Percentiles rank a stretch among this genome's conserved stretches.
phyloP scores from a whole-genome alignment of 2,329 filamentous ascomycete species.

The Penicillium sp. region DNA sequence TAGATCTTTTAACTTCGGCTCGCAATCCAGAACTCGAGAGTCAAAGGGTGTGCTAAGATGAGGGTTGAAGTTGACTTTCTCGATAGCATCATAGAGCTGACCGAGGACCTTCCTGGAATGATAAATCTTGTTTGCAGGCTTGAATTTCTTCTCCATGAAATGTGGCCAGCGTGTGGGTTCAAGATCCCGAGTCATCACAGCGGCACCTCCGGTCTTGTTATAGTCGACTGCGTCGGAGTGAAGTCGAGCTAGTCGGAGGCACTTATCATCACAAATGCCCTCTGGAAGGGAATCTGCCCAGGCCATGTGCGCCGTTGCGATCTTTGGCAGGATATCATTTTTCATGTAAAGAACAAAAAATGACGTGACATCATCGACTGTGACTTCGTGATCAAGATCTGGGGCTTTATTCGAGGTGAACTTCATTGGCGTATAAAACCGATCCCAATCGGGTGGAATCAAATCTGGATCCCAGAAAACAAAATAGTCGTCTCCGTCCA shows the following conservation, averaged over 20 bases:
- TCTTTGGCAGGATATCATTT: conserved; percentile 77
- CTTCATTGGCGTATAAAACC: conserved; percentile 79
- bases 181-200: conserved; percentile 66
- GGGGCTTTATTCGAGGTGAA: conserved; percentile 65
- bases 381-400: conserved; percentile 65
- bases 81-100: conserved; percentile 77
- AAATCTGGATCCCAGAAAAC: conserved; percentile 86
- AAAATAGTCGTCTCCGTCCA: conserved; percentile 95
- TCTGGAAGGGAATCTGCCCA: conserved; percentile 66
- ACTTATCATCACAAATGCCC: conserved; percentile 71
- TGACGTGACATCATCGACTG: conserved; percentile 71
- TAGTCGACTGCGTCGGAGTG: conserved; percentile 96
- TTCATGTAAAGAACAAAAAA: conserved; percentile 96
- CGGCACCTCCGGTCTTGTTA: conserved; percentile 83
- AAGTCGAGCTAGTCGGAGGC: conserved; percentile 74
- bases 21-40: conserved; percentile 66
- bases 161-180: conserved; percentile 74
- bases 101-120: conserved; percentile 74
- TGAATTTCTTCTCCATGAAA: conserved; percentile 76
- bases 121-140: conserved; percentile 59
- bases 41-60: conserved; percentile 78
- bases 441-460: conserved; percentile 61
- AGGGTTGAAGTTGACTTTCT: conserved; percentile 70
- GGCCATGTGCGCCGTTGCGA: conserved; percentile 82
- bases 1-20: conserved; percentile 63